phyloP scores from a whole-genome alignment of 1,139 yeast species.

The Hanseniaspora sp. region DNA sequence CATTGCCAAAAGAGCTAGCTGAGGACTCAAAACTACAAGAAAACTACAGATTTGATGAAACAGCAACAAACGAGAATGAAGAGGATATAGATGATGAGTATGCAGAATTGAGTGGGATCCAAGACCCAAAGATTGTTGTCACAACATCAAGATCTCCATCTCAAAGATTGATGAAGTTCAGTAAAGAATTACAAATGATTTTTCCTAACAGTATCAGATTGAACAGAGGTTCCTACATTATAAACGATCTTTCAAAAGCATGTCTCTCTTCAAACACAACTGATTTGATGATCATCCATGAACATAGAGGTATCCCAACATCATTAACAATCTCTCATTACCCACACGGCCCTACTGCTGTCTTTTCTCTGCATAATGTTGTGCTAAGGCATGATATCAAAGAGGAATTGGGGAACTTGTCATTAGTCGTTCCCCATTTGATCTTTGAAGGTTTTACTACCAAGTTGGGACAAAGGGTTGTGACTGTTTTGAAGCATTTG shows the following conservation, averaged over 20 bases:
- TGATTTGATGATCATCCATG: slow-evolving; percentile 78
- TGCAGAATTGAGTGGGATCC: slow-evolving; percentile 71
- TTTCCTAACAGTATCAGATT: slow-evolving; percentile 83
- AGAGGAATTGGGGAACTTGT: slow-evolving; percentile 64
- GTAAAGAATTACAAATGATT: slow-evolving; percentile 79
- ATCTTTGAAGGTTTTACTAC: slow-evolving; percentile 87
- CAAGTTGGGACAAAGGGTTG: slow-evolving; percentile 73
- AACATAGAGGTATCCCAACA: slow-evolving; percentile 96
- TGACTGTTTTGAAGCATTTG: slow-evolving; percentile 66
- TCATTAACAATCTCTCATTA: slow-evolving; percentile 86
- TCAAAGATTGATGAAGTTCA: slow-evolving; percentile 72
- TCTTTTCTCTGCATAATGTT: slow-evolving; percentile 88
- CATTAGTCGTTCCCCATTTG: slow-evolving; percentile 87
- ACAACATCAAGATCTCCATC: slow-evolving; percentile 92
- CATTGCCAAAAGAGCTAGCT: slow-evolving; percentile 77
- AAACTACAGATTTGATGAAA: slow-evolving; percentile 65
- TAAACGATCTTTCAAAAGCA: slow-evolving; percentile 75
- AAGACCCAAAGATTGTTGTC: slow-evolving; percentile 84
- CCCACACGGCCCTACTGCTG: slow-evolving; percentile 96
- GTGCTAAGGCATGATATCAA: slow-evolving; percentile 85
- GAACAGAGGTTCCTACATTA: slow-evolving; percentile 84
- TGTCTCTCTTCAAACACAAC: slow-evolving; percentile 68
- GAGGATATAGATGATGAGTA: slow-evolving; percentile 80
- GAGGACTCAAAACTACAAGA: slow-evolving; percentile 74
- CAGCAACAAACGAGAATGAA: slow-evolving; percentile 43